Evolutionary conservation across 192 early-diverging fungal genomes (phyloP), one percentile per base, ranked within the genome.

Genomic region (Entomortierella lignicola): DNA sequence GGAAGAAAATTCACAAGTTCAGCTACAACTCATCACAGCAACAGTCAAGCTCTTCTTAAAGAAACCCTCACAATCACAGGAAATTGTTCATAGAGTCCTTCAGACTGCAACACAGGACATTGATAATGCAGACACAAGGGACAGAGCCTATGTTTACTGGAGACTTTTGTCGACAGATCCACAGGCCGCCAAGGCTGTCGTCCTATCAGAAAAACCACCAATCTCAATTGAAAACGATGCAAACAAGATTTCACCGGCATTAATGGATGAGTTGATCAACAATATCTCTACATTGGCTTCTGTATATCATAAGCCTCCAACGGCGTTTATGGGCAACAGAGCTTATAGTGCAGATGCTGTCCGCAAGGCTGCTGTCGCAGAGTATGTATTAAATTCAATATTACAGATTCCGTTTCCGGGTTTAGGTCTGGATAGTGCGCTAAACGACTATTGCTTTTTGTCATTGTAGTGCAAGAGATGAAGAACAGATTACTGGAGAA

Each of bases 101-200:
- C 93, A 97, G 80, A 90, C 88, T 17, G 94, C 96, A 4, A 96
- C 98, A 2, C 89, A 93, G 63, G 92, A 91, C 55, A 92, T 90
- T 66, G 94, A 98, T 63, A 97, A 97, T 77, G 95, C 97, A 10
- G 98, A 99, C 79, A 92, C 98, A 29, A 89, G 98, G 30, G 98
- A 99, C 72, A 89, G 98, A 20, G 97, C 96, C 8, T 99, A 96
- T 72, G 87, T 99, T 42, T 99, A 99, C 85, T 99, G 98, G 98
- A 87, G 98, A 60, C 84, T 99, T 63, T 84, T 99, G 3, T 96
- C 95, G 5, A 93, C 95, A 21, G 93, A 96, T 81, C 98, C 98
- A 8, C 90, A 95, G 67, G 93, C 95, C 7, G 97, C 97, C 18
- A 95, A 97, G 86, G 85, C 92, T 7, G 94, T 99, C 17, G 96